Evolutionary conservation across 2,329 filamentous ascomycete species (phyloP), one percentile per base, ranked within the genome.

Genomic region (Sporothrix variecibatus): DNA sequence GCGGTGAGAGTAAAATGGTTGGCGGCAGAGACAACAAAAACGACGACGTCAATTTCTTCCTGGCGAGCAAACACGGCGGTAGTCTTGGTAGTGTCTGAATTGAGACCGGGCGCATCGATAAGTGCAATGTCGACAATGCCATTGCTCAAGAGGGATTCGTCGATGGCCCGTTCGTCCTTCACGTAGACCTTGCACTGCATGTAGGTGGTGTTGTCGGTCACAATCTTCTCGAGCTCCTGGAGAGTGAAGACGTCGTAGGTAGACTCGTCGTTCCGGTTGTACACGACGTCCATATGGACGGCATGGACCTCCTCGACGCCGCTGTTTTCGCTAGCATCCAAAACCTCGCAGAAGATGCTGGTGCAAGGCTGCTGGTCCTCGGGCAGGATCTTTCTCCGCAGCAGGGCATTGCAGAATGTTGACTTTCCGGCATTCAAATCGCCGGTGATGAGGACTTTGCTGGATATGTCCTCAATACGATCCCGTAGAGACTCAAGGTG

Each of bases 311-410:
- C 96, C 82, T 99, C 96, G 1, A 98, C 82, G 1, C 94, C 93
- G 40, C 90, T 91, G 79, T 99, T 99, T 81, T 98, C 94, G 77
- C 94, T 90, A 5, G 93, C 93, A 82, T 99, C 95, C 74, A 99
- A 83, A 2, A 99, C 96, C 81, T 99, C 96, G 81, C 96, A 99
- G 84, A 99, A 99, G 74, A 99, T 97, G 82, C 94, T 96, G 1
- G 96, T 99, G 83, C 96, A 99, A 1, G 96, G 96, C 81, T 98
- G 96, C 82, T 99, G 95, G 79, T 99, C 96, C 83, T 98, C 96
- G 0, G 96, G 96, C 3, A 99, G 84, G 38, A 99, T 89, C 83
- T 98, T 98, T 76, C 95, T 90, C 75, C 96, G 92, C 56, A 99
- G 84, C 1, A 99, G 86, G n/a, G 96, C 96, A 82, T 99, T 99